These are phyloP conservation scores for Pilobolus umbonatus DNA, from an alignment of 192 early-diverging fungal species.

Conservation along the genomic window DNA sequence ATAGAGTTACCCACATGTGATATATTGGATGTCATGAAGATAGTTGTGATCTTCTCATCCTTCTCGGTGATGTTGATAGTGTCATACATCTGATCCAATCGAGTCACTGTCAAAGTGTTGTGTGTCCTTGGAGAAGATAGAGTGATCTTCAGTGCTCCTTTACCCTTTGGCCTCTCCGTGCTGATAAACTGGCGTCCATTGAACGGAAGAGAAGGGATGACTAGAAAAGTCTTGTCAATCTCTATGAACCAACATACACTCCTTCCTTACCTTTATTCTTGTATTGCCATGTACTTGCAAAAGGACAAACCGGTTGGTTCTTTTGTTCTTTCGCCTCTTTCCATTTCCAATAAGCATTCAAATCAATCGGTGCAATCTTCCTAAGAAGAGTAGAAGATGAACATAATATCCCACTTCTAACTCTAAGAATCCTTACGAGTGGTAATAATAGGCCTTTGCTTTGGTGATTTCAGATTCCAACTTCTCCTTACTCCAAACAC, in stretches of 20 bases:
- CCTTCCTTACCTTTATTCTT: conserved; percentile 31
- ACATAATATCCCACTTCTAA: not conserved
- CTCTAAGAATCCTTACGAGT: conserved; percentile 25
- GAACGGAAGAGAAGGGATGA: conserved; percentile 1
- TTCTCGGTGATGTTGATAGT: conserved; percentile 8
- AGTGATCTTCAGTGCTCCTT: conserved; percentile 31
- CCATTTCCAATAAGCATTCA: conserved; percentile 39
- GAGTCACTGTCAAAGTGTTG: conserved; percentile 31
- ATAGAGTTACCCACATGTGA: conserved; percentile 9
- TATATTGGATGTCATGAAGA: conserved; percentile 35
- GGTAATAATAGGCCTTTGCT: conserved; percentile 46
- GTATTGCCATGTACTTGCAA: conserved; percentile 53
- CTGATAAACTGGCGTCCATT: conserved; percentile 11
- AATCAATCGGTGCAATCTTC: conserved; percentile 40
- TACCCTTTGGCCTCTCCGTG: conserved; percentile 7
- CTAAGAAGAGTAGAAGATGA: conserved; percentile 10
- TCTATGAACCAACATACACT: not conserved
- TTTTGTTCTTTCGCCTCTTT: conserved; percentile 39
- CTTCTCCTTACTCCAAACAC: conserved; percentile 35
- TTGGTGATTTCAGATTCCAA: conserved; percentile 42
- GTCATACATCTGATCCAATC: conserved; percentile 33
- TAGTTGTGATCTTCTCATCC: conserved; percentile 24
- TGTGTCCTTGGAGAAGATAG: conserved; percentile 39
- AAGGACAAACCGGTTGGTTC: conserved; percentile 42
- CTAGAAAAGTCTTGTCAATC: conserved; percentile 25